Base-by-base conservation (phyloP, 2,329 filamentous ascomycete genomes). In the Rhexocercosporidium sp. region DNA sequence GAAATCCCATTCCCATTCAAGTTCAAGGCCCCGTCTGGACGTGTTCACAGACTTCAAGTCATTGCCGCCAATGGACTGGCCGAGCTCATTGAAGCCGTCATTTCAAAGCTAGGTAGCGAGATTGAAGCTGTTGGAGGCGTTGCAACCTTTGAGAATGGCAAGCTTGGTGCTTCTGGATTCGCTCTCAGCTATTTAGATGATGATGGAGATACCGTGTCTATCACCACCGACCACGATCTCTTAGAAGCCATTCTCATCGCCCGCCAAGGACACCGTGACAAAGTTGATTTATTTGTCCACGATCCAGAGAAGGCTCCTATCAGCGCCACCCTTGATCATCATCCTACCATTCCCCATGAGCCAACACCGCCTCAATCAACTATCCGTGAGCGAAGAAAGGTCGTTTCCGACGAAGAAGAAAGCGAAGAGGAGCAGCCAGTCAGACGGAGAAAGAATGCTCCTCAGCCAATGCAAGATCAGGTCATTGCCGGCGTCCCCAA, bases 261-360 rank as follows among this genome's bases (percentile, higher is more conserved):
- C 4, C 90, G 93, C 68, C 89, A 92, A 66, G 86, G 87, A 54
- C 88, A 85, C 73, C 90, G 89, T 54, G 96, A 98, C 73, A 99
- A 99, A 85, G 96, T 99, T 22, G 96, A 99, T 75, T 86, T 99
- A 18, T 98, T 97, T 75, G 94, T 98, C 14, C 96, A 99, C 78
- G 92, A 99, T 75, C 94, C 95, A 0, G 89, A 94, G 70, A 91
- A 96, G 81, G 89, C 95, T n/a, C 92, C 94, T 0, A 85, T 94
- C n/a, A 83, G 88, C 11, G 86, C 88, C 0, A 79, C 89, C 12
- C 85, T 90, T 46, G 87, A 88, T 44, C 83, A 87, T 67, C 87
- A 88, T 1, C 76, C 77, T 22, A 81, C 75, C 0, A 86, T 86
- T 18, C 84, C 85, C 69, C 84, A 83, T 39, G 74, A 84, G 27